Evolutionary conservation across 1,284 basidiomycete genomes (phyloP).

Genomic region (Xerocomus cyaneibrunnescens): DNA sequence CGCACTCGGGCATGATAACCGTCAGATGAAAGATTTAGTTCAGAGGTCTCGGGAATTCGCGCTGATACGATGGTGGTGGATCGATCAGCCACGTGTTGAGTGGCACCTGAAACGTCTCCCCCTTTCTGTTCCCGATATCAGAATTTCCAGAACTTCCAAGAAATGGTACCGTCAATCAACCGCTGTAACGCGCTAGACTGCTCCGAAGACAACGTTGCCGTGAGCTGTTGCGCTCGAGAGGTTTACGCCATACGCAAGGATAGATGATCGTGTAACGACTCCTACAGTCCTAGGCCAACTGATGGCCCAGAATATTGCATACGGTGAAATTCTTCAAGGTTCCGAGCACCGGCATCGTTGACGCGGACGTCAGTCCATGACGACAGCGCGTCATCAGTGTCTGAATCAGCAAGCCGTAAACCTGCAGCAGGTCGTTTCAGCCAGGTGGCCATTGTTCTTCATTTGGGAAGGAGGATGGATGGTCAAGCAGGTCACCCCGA

Average conservation of each 20-base stretch:
- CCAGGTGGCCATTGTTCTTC: not conserved
- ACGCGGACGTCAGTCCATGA: not conserved
- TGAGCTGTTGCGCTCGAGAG: constrained; percentile 10
- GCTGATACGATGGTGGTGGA: not conserved
- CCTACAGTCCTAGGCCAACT: not conserved
- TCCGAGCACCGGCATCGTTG: not conserved
- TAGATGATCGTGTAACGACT: not conserved
- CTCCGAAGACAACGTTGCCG: not conserved
- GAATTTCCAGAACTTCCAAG: not conserved
- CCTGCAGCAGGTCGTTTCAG: constrained; percentile 7
- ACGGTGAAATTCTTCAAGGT: not conserved
- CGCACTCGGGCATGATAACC: not conserved
- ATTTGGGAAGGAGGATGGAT: constrained; percentile 2
- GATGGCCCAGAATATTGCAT: not conserved
- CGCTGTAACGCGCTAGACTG: not conserved
- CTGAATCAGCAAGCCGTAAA: not conserved
- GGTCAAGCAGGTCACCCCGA: not conserved
- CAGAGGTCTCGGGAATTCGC: not conserved
- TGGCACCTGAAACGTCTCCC: constrained; percentile 17
- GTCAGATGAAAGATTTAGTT: not conserved
- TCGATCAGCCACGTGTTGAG: not conserved
- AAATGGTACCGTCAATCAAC: not conserved
- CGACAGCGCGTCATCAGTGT: not conserved
- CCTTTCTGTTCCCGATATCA: constrained; percentile 5
- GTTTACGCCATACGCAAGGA: not conserved